These are phyloP conservation scores for Cyclocybe cylindracea DNA, from an alignment of 768 basidiomycete genomes.

Conservation along the genomic window DNA sequence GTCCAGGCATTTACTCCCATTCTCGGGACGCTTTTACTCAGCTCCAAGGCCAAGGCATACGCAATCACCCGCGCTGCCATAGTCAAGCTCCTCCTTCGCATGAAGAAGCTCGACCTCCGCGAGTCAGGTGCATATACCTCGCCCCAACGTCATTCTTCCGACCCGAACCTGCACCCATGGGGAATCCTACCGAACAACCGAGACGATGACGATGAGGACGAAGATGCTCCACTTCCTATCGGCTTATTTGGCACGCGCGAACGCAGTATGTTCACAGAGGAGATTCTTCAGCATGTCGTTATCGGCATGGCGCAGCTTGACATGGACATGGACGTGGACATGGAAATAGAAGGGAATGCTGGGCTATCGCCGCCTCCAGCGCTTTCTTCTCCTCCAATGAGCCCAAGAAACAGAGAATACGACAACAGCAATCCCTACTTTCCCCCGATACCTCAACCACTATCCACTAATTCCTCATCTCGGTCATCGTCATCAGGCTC, in stretches of 20 bases:
- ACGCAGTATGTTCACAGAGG: constrained; percentile 70
- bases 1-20: constrained; percentile 91
- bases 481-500: constrained; percentile 10
- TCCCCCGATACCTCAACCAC: constrained; percentile 34
- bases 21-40: constrained; percentile 84
- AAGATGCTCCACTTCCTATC: constrained; percentile 29
- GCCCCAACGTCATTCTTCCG: constrained; percentile 11
- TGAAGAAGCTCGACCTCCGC: constrained; percentile 59
- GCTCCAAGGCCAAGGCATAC: constrained; percentile 72
- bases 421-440: constrained; percentile 55
- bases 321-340: constrained; percentile 31
- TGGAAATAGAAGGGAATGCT: constrained; percentile 8
- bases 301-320: constrained; percentile 85
- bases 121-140: constrained; percentile 25
- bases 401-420: constrained; percentile 3
- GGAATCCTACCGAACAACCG: constrained; percentile 9
- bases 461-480: constrained; percentile 20
- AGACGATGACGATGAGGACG: constrained; percentile 31
- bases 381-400: background rate
- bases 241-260: constrained; percentile 58
- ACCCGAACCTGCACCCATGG: constrained; percentile 19
- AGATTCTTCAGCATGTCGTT: constrained; percentile 84
- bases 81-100: constrained; percentile 73
- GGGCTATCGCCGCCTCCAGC: background rate
- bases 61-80: constrained; percentile 73